Evolutionary conservation across 2,329 filamentous ascomycete genomes (phyloP).

Genomic region (Aspergillus sp.): DNA sequence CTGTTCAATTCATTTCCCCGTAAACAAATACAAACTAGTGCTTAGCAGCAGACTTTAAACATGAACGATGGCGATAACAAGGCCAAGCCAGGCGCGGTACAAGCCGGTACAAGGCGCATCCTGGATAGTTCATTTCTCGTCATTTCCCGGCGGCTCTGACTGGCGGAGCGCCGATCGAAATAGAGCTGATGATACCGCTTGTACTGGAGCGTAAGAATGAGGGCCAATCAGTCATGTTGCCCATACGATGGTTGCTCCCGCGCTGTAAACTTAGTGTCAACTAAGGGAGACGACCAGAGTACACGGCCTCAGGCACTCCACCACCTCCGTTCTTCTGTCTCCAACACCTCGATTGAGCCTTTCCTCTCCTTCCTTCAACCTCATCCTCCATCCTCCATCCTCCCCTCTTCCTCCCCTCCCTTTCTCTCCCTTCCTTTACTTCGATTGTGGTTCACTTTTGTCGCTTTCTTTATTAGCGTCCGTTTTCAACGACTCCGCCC

Average conservation of each 20-base stretch:
- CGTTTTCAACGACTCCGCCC: slow-evolving; percentile 9
- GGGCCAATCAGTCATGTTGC: slow-evolving; percentile 12
- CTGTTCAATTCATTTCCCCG: slow-evolving; percentile 4
- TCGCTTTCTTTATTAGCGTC: slow-evolving; percentile 13
- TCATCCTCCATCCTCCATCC: slow-evolving; percentile 19
- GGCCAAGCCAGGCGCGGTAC: slow-evolving; percentile 4
- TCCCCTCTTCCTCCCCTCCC: slow-evolving; percentile 13
- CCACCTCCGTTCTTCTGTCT: slow-evolving; percentile 5
- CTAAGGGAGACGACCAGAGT: not conserved
- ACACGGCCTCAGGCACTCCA: slow-evolving; percentile 12
- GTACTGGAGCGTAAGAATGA: slow-evolving; percentile 8
- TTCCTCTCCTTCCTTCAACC: slow-evolving; percentile 20
- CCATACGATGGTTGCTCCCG: not conserved
- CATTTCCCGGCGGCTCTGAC: slow-evolving; percentile 7
- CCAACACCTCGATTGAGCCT: slow-evolving; percentile 13
- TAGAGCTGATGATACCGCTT: slow-evolving; percentile 15
- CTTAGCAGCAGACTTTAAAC: slow-evolving; percentile 1
- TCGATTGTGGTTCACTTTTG: slow-evolving; percentile 12
- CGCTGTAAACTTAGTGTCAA: not conserved
- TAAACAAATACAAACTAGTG: slow-evolving; percentile 7
- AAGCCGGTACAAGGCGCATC: slow-evolving; percentile 8
- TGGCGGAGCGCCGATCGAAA: slow-evolving; percentile 14
- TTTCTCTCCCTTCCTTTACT: slow-evolving; percentile 13
- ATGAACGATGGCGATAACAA: not conserved
- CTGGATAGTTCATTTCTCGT: slow-evolving; percentile 10